A percentile compares a stretch with the other conserved stretches of the same genome.
Evolutionary conservation across 306 rosid species (phyloP).

Genomic region (Cercis canadensis): DNA sequence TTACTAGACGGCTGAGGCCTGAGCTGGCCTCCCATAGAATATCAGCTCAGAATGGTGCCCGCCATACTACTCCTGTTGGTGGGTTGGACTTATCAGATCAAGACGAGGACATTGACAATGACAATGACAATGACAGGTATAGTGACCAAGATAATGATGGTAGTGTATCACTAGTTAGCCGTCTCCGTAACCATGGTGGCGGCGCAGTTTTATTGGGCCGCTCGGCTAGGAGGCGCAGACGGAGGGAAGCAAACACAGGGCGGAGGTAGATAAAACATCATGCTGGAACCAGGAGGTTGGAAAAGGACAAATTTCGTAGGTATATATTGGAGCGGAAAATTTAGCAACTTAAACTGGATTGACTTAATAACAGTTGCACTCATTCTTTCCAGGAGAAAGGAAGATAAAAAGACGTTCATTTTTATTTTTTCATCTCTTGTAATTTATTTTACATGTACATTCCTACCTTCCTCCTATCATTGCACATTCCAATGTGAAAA

Average conservation of each 20-base stretch:
- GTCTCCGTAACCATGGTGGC: constrained; percentile 72
- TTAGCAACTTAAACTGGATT: constrained; percentile 51
- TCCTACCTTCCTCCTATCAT: constrained; percentile 35
- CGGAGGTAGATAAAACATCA: constrained; percentile 37
- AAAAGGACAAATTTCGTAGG: constrained; percentile 54
- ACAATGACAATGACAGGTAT: not conserved
- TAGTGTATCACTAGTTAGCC: constrained; percentile 74
- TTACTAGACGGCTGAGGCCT: constrained; percentile 62
- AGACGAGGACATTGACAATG: constrained; percentile 45
- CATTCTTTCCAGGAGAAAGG: constrained; percentile 46
- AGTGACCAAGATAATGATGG: constrained; percentile 49
- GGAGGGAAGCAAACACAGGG: constrained; percentile 58
- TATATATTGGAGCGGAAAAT: constrained; percentile 51
- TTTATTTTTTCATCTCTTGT: constrained; percentile 27
- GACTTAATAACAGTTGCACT: constrained; percentile 52
- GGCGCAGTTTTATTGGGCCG: constrained; percentile 72
- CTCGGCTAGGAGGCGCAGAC: constrained; percentile 82
- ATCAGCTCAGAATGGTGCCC: constrained; percentile 47
- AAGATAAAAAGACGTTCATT: constrained; percentile 53
- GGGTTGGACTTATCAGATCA: constrained; percentile 61
- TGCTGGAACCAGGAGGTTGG: constrained; percentile 60
- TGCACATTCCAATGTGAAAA: constrained; percentile 10
- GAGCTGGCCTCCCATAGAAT: constrained; percentile 52
- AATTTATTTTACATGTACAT: constrained; percentile 40
- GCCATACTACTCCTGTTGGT: constrained; percentile 45